phyloP scores from a whole-genome alignment of 179 eudicot species.

The Patellifolia procumbens region DNA sequence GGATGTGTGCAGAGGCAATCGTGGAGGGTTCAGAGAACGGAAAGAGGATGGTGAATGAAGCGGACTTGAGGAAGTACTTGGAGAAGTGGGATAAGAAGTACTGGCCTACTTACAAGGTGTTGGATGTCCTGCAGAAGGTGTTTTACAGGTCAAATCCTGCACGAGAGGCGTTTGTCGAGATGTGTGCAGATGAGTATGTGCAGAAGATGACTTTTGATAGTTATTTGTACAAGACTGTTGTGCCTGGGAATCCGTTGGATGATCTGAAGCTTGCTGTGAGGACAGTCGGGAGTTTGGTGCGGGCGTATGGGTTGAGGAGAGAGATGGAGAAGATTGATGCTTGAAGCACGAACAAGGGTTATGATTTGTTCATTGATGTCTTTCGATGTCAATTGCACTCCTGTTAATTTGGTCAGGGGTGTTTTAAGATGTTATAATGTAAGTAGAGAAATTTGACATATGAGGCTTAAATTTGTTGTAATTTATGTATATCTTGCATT shows the following conservation, averaged over 20 bases:
- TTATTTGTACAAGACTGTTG: conserved; percentile 89
- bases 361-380: neutral
- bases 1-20: conserved; percentile 98
- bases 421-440: conserved; percentile 1
- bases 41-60: conserved; percentile 76
- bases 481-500: conserved; percentile 19
- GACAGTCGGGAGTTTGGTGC: conserved; percentile 83
- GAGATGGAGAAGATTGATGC: conserved; percentile 89
- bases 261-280: conserved; percentile 89
- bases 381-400: conserved; percentile 7
- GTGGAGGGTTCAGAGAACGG: conserved; percentile 90
- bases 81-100: conserved; percentile 94
- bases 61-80: conserved; percentile 77
- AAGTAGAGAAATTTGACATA: conserved; percentile 19
- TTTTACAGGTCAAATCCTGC: conserved; percentile 96
- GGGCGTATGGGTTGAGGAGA: conserved; percentile 88
- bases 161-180: conserved; percentile 94
- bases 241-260: conserved; percentile 85
- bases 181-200: conserved; percentile 94
- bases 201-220: conserved; percentile 99
- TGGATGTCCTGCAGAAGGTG: conserved; percentile 90
- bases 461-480: conserved; percentile 8
- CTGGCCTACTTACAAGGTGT: conserved; percentile 95
- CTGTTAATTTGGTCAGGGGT: conserved; percentile 19
- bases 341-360: no score